A percentile compares a stretch with the other conserved stretches of the same genome.
These are phyloP conservation scores for Mrakia gelida DNA, from an alignment of 768 basidiomycete species.

Conservation along the genomic window DNA sequence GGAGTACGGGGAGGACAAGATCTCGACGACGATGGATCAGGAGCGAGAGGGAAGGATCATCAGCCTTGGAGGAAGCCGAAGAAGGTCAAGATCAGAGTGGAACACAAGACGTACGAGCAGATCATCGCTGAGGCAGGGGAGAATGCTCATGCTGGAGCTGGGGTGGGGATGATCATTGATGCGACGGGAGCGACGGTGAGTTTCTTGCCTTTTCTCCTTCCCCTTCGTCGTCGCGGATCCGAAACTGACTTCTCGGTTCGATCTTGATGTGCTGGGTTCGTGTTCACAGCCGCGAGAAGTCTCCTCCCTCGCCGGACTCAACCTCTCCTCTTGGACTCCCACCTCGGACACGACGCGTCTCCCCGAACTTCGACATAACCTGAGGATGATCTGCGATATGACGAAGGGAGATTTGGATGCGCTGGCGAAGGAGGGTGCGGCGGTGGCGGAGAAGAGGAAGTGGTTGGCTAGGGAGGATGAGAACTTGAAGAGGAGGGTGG, in stretches of 20 bases:
- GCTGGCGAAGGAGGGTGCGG: slow-evolving; percentile 82
- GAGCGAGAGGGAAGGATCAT: slow-evolving; percentile 27
- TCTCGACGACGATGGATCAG: background rate
- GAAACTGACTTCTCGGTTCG: background rate
- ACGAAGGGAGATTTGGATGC: slow-evolving; percentile 81
- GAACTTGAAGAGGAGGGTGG: slow-evolving; percentile 62
- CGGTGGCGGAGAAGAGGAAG: slow-evolving; percentile 71
- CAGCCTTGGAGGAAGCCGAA: slow-evolving; percentile 63
- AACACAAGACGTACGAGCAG: slow-evolving; percentile 97
- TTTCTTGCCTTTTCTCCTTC: slow-evolving; percentile 32
- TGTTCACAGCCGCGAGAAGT: slow-evolving; percentile 73
- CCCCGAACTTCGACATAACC: slow-evolving; percentile 94
- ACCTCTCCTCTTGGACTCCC: slow-evolving; percentile 65
- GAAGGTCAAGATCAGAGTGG: slow-evolving; percentile 76
- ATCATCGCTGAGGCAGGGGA: slow-evolving; percentile 70
- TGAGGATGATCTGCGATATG: slow-evolving; percentile 76
- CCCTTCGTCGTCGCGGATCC: background rate
- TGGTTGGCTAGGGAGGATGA: slow-evolving; percentile 67
- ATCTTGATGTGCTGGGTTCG: background rate
- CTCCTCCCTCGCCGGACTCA: slow-evolving; percentile 72
- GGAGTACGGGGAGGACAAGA: background rate
- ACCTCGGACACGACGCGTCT: slow-evolving; percentile 80
- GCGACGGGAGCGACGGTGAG: slow-evolving; percentile 86
- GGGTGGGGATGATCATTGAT: slow-evolving; percentile 86
- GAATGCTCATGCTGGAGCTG: slow-evolving; percentile 48